Conservation (phyloP, 116 monocot genomes). For the Zostera marina region DNA sequence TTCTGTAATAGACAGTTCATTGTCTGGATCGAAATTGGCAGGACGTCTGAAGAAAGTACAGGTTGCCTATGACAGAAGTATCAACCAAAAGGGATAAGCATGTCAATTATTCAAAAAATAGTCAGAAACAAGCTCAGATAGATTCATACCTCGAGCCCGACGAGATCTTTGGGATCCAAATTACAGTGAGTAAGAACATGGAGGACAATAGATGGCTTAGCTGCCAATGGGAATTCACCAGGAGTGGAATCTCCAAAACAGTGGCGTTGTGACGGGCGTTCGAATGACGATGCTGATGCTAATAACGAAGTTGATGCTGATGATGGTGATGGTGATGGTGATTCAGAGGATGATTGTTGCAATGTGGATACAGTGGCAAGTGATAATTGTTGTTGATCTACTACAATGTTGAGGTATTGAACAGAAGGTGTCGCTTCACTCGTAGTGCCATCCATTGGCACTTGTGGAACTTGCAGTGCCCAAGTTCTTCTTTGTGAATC, state of each 20-base stretch:
- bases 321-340: no score
- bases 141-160: conserved; percentile 75
- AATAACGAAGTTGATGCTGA: no score
- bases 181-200: conserved; percentile 75
- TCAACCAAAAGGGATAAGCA: conserved; percentile 17
- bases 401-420: conserved; percentile 42
- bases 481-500: conserved; percentile 2
- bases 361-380: conserved; percentile 34
- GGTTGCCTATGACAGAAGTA: conserved; percentile 63
- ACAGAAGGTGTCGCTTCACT: conserved; percentile 40
- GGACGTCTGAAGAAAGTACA: conserved; percentile 77
- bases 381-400: conserved; percentile 28
- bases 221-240: conserved; percentile 84
- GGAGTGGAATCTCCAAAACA: conserved; percentile 54
- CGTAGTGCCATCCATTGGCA: conserved; percentile 55
- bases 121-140: neutral
- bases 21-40: conserved; percentile 62
- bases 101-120: conserved; percentile 21
- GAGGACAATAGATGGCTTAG: conserved; percentile 69
- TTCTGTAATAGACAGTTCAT: conserved; percentile 62
- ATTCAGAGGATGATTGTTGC: conserved; percentile 29
- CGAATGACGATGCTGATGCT: no score
- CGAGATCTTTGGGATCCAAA: conserved; percentile 77
- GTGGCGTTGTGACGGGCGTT: conserved; percentile 45
- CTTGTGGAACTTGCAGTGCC: conserved; percentile 30